These are phyloP conservation scores for Candida krabiensis DNA, from an alignment of 805 yeast genomes.

Conservation along the genomic window DNA sequence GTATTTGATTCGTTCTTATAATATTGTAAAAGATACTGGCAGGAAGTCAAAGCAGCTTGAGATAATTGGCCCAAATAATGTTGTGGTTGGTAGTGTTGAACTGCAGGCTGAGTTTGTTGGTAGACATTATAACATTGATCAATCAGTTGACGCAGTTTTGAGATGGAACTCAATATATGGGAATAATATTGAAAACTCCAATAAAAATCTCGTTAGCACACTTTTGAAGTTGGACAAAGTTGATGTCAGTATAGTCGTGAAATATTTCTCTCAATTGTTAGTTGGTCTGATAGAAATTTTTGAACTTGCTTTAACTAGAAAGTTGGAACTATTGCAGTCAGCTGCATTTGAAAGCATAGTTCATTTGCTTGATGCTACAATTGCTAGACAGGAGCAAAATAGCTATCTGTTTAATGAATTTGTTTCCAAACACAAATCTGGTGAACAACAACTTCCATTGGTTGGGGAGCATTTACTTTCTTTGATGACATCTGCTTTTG, in stretches of 20 bases:
- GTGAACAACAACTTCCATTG: constrained; percentile 37
- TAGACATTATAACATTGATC: constrained; percentile 58
- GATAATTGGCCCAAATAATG: constrained; percentile 40
- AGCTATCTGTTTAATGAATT: constrained; percentile 56
- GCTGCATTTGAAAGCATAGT: constrained; percentile 55
- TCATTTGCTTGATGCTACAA: constrained; percentile 58
- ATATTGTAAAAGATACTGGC: constrained; percentile 34
- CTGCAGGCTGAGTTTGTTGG: constrained; percentile 69
- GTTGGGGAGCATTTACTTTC: constrained; percentile 53
- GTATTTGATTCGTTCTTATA: constrained; percentile 36
- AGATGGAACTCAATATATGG: constrained; percentile 52
- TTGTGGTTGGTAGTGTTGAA: constrained; percentile 44
- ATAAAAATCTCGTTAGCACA: constrained; percentile 46
- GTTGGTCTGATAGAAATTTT: constrained; percentile 37
- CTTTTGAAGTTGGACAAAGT: constrained; percentile 53
- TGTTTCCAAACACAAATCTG: constrained; percentile 29
- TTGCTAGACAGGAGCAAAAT: constrained; percentile 67
- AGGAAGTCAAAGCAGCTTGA: constrained; percentile 47
- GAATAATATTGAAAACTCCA: constrained; percentile 36
- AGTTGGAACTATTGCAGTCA: constrained; percentile 27
- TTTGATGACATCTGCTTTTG: constrained; percentile 46
- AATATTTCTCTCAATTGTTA: constrained; percentile 61
- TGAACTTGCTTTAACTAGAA: constrained; percentile 22
- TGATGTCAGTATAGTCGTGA: constrained; percentile 53
- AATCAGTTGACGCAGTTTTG: constrained; percentile 52